These are phyloP conservation scores for Ascochyta rabiei DNA, from an alignment of 2,329 filamentous ascomycete species.

Conservation along the genomic window DNA sequence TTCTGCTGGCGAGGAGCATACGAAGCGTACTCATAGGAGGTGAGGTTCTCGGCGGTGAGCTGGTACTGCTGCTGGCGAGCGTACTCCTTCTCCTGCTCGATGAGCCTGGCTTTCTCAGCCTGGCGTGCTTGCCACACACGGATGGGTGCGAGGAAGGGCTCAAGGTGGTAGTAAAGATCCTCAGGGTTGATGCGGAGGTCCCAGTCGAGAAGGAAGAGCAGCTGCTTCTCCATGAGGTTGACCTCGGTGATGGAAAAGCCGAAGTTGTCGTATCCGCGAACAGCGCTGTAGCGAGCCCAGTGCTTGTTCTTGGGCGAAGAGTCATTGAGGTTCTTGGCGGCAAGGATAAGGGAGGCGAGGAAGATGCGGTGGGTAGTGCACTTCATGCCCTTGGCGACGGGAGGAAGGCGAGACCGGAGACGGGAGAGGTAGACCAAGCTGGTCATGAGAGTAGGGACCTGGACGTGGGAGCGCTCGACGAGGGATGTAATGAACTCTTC, in stretches of 20 bases:
- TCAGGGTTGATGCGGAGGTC: slow-evolving; percentile 84
- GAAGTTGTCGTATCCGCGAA: slow-evolving; percentile 75
- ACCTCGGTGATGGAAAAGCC: slow-evolving; percentile 95
- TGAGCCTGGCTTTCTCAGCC: slow-evolving; percentile 60
- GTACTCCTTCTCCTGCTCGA: slow-evolving; percentile 50
- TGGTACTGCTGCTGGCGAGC: slow-evolving; percentile 45
- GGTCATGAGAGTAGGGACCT: slow-evolving; percentile 96
- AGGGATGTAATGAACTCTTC: slow-evolving; percentile 92
- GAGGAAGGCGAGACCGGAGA: slow-evolving; percentile 82
- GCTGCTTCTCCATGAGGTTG: slow-evolving; percentile 99
- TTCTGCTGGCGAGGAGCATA: slow-evolving; percentile 27
- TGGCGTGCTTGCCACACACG: slow-evolving; percentile 64
- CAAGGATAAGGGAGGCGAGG: slow-evolving; percentile 80
- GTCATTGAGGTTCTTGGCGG: slow-evolving; percentile 98
- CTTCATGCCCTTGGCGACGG: slow-evolving; percentile 92
- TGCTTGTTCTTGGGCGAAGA: slow-evolving; percentile 99
- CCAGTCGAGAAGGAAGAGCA: slow-evolving; percentile 94
- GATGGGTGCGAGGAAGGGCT: slow-evolving; percentile 86
- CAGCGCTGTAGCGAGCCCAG: slow-evolving; percentile 91
- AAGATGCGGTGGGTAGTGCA: slow-evolving; percentile 99
- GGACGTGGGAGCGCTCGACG: slow-evolving; percentile 91
- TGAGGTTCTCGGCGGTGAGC: slow-evolving; percentile 41
- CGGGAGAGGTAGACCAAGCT: slow-evolving; percentile 91
- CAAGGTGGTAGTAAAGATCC: slow-evolving; percentile 85
- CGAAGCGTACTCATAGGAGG: slow-evolving; percentile 43